These are phyloP conservation scores for Pseudognaphalium luteoalbum DNA, from an alignment of 129 eudicot genomes.

Conservation along the genomic window DNA sequence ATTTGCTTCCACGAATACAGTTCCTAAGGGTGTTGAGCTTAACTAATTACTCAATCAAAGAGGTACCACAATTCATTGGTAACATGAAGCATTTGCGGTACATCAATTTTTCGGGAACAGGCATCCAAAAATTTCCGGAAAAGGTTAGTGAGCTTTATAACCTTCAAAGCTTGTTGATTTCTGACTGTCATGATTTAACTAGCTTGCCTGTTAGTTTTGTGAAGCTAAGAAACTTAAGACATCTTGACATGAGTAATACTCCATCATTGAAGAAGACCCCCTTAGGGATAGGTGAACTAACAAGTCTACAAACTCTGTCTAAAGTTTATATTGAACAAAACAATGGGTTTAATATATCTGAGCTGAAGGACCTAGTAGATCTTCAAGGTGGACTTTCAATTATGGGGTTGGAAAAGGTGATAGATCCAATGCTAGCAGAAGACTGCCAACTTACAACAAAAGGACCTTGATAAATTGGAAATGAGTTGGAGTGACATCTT, in stretches of 20 bases:
- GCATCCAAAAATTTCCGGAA: background rate
- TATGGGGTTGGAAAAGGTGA: too few species aligned
- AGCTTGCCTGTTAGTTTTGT: background rate
- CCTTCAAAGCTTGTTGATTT: background rate
- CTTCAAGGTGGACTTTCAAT: too few species aligned
- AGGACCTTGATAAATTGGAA: too few species aligned
- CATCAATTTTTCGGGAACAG: background rate
- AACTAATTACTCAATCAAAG: background rate
- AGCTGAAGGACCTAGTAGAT: too few species aligned
- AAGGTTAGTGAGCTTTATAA: background rate
- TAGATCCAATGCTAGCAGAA: too few species aligned
- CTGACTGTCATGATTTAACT: background rate
- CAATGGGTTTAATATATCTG: too few species aligned
- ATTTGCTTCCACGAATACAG: background rate
- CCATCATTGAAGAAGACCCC: too few species aligned
- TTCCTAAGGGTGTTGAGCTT: background rate
- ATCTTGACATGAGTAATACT: background rate
- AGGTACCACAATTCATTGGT: background rate
- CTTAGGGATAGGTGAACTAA: too few species aligned
- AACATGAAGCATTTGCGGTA: background rate
- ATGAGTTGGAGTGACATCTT: too few species aligned
- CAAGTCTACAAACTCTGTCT: too few species aligned
- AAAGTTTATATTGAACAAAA: too few species aligned
- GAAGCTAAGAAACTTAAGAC: background rate
- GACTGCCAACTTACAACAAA: too few species aligned